phyloP scores from a whole-genome alignment of 345 rosid genomes.

The Eutrema heterophyllum region DNA sequence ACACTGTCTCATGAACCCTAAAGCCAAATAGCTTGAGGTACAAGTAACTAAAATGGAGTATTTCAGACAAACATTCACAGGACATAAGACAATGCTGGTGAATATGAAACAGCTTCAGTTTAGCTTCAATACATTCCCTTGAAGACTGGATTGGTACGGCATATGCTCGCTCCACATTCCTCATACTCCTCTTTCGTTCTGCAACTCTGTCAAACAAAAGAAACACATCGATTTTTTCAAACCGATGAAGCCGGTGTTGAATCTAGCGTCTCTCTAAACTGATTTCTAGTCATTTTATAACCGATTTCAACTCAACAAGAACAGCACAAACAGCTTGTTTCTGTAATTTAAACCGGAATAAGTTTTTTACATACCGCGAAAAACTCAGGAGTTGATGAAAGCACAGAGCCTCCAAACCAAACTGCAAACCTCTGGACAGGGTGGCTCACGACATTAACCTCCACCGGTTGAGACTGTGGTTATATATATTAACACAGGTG shows the following conservation, averaged over 20 bases:
- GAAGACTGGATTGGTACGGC: constrained; percentile 99
- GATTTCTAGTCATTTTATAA: not conserved
- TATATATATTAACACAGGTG: not conserved
- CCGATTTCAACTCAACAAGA: not conserved
- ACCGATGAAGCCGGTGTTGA: not conserved
- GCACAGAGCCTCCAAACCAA: constrained; percentile 99
- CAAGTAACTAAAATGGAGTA: not conserved
- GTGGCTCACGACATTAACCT: constrained; percentile 94
- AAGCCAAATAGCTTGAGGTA: not conserved
- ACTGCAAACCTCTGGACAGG: constrained; percentile 96
- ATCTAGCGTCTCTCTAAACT: not conserved
- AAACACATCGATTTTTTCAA: not conserved
- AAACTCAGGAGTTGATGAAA: constrained; percentile 97
- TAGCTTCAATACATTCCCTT: constrained; percentile 83
- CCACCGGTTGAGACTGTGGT: constrained; percentile 78
- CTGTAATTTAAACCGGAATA: not conserved
- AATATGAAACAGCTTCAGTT: not conserved
- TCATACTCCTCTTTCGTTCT: constrained; percentile 97
- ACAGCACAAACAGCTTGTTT: not conserved
- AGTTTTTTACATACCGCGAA: constrained; percentile 47
- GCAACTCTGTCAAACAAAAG: constrained; percentile 56
- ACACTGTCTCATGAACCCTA: not conserved
- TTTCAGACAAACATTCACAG: constrained; percentile 21
- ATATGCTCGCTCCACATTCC: constrained; percentile 96
- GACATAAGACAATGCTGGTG: not conserved